Evolutionary conservation across 768 basidiomycete genomes (phyloP), one percentile per base, ranked within the genome.

Genomic region (Pholiota conissans): DNA sequence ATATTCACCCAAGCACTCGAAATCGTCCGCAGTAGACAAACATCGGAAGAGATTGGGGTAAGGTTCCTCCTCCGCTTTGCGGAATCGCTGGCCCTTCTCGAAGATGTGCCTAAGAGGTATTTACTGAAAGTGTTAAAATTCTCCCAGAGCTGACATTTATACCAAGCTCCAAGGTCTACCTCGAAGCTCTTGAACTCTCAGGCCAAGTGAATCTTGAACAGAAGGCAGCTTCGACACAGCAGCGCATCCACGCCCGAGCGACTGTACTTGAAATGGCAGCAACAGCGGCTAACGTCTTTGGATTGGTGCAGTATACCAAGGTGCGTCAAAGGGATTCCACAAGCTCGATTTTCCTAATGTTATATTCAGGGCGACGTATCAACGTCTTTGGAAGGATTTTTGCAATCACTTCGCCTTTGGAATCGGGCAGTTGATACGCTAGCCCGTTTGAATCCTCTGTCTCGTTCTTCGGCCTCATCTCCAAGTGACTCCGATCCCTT

Each of bases 331-430:
- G 5, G 9, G 39, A 64, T 46, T 53, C 13, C 42, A 39, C 11
- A 0, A 42, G 7, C 22, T 20, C 8, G 28, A 45, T 13, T 37
- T 8, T 37, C 58, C 20, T 59, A 32, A 47, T 10, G 14, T 14
- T 30, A 29, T 54, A 14, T 37, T 18, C 47, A 94, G 90, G 84
- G 87, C 45, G 84, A 93, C 47, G 72, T 82, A 0, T 73, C 81
- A 0, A 73, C 76, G 4, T 80, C 86, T 2, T 65, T 93, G 14
- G 76, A 81, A 45, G 80, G 80, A 18, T 73, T 88, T 60, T 73
- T 90, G 11, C 89, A 90, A 61, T 83, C 89, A 0, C 76, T 93
- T 49, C 84, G 92, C 16, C 72, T 95, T 1, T 93, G 88, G 85
- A 91, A 90, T 67, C 84, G 90, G 26, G 91, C 93, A 3, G 72